Conservation (phyloP, 371 early-diverging fungal species). For the Lichtheimia ramosa region DNA sequence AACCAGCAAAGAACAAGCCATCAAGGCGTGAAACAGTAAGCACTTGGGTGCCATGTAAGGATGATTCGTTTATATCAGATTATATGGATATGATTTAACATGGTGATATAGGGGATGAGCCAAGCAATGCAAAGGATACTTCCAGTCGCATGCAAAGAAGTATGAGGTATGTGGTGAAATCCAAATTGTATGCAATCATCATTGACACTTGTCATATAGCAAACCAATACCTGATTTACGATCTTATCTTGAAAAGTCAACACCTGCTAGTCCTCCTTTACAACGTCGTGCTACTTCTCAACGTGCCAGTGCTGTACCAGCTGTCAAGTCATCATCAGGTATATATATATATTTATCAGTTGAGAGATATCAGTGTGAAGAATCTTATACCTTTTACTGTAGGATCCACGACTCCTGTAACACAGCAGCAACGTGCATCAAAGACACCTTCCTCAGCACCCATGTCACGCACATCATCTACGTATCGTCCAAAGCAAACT, state of each 20-base stretch:
- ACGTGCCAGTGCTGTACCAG: slow-evolving; percentile 10
- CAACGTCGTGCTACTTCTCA: slow-evolving; percentile 3
- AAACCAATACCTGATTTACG: slow-evolving; percentile 25
- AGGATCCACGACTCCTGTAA: neutral
- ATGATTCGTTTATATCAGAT: neutral
- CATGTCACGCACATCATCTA: slow-evolving; percentile 11
- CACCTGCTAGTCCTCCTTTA: neutral
- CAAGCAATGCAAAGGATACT: slow-evolving; percentile 1
- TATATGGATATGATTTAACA: neutral
- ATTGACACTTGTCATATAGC: neutral
- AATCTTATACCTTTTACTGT: no score
- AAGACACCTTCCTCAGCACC: slow-evolving; percentile 8
- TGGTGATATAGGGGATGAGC: slow-evolving; percentile 12
- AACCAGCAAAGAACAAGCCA: slow-evolving; percentile 3
- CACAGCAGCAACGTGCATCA: slow-evolving; percentile 6
- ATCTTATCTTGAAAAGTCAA: slow-evolving; percentile 17
- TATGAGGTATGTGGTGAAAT: neutral
- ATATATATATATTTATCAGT: no score
- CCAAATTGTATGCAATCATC: neutral
- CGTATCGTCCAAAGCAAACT: slow-evolving; percentile 31
- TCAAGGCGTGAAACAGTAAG: slow-evolving; percentile 11
- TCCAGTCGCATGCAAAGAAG: slow-evolving; percentile 5
- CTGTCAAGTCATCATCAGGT: slow-evolving; percentile 11
- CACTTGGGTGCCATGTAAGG: slow-evolving; percentile 23
- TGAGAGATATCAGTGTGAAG: no score